A percentile compares a stretch with the other conserved stretches of the same genome.
These are phyloP conservation scores for Ophiobolus disseminans DNA, from an alignment of 2,329 filamentous ascomycete genomes.

Conservation along the genomic window DNA sequence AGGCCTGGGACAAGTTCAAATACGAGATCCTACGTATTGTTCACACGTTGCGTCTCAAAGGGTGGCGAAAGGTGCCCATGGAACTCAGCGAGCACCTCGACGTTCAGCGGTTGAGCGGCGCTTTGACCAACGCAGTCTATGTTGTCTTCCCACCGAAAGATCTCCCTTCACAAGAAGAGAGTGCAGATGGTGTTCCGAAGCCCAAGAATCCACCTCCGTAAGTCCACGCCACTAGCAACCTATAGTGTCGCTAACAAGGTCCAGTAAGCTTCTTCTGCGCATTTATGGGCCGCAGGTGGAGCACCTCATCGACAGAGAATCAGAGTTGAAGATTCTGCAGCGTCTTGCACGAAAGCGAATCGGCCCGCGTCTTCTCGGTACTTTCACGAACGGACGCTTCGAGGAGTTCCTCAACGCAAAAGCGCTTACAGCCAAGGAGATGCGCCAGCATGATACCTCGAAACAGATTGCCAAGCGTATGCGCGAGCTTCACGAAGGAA, in stretches of 20 bases:
- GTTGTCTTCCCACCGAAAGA: slow-evolving; percentile 83
- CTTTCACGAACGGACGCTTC: slow-evolving; percentile 92
- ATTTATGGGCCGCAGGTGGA: slow-evolving; percentile 96
- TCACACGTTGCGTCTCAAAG: slow-evolving; percentile 88
- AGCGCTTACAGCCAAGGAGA: slow-evolving; percentile 76
- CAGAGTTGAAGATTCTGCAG: slow-evolving; percentile 83
- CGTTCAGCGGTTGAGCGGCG: slow-evolving; percentile 83
- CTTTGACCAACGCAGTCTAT: slow-evolving; percentile 95
- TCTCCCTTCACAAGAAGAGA: slow-evolving; percentile 54
- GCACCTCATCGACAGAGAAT: slow-evolving; percentile 92
- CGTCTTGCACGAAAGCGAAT: slow-evolving; percentile 91
- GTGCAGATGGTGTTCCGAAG: slow-evolving; percentile 42
- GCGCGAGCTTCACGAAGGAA: slow-evolving; percentile 92
- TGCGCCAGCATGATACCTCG: slow-evolving; percentile 82
- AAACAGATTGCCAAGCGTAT: slow-evolving; percentile 96
- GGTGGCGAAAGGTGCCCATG: slow-evolving; percentile 84
- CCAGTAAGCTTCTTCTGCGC: slow-evolving; percentile 81
- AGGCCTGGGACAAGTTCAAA: slow-evolving; percentile 87
- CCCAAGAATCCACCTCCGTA: slow-evolving; percentile 61
- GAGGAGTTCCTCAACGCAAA: slow-evolving; percentile 91
- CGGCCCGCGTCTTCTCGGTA: slow-evolving; percentile 87
- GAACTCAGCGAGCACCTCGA: slow-evolving; percentile 72
- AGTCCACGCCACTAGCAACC: slow-evolving; percentile 35
- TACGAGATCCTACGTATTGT: slow-evolving; percentile 87
- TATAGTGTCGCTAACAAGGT: slow-evolving; percentile 15